Evolutionary conservation across 1,284 basidiomycete species (phyloP).

Genomic region (Volvariella surrecta): DNA sequence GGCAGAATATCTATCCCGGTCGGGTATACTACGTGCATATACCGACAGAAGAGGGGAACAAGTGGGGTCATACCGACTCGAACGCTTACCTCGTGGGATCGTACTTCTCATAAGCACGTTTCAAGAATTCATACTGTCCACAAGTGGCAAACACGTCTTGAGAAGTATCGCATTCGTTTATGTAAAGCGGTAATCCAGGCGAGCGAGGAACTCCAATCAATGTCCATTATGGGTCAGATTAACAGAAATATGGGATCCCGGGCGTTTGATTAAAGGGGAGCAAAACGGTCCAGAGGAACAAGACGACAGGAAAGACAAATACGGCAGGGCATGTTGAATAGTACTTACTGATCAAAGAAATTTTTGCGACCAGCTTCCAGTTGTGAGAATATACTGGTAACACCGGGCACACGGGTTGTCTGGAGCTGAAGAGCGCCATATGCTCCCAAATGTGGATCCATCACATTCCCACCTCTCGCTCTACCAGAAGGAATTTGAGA

Average conservation of each 20-base stretch:
- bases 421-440: constrained; percentile 24
- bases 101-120: constrained; percentile 27
- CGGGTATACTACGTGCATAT: too few species aligned
- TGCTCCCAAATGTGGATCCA: constrained; percentile 23
- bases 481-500: constrained; percentile 23
- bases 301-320: not conserved
- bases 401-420: constrained; percentile 16
- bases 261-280: not conserved
- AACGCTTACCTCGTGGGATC: constrained; percentile 26
- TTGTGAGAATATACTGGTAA: constrained; percentile 12
- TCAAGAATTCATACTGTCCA: constrained; percentile 23
- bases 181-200: constrained; percentile 26
- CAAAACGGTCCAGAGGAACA: constrained; percentile 1
- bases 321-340: too few species aligned
- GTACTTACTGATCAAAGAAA: constrained; percentile 17
- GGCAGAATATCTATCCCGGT: too few species aligned
- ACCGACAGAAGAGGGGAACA: constrained; percentile 6
- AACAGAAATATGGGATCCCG: too few species aligned
- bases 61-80: too few species aligned
- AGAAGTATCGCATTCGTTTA: constrained; percentile 27
- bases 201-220: constrained; percentile 19
- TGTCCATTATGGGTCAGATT: too few species aligned
- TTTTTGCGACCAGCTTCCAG: constrained; percentile 14
- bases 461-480: constrained; percentile 23
- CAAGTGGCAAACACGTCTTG: constrained; percentile 30